Evolutionary conservation across 2,329 filamentous ascomycete genomes (phyloP), one percentile per base, ranked within the genome.

Genomic region (Ophidiomyces ophidiicola): DNA sequence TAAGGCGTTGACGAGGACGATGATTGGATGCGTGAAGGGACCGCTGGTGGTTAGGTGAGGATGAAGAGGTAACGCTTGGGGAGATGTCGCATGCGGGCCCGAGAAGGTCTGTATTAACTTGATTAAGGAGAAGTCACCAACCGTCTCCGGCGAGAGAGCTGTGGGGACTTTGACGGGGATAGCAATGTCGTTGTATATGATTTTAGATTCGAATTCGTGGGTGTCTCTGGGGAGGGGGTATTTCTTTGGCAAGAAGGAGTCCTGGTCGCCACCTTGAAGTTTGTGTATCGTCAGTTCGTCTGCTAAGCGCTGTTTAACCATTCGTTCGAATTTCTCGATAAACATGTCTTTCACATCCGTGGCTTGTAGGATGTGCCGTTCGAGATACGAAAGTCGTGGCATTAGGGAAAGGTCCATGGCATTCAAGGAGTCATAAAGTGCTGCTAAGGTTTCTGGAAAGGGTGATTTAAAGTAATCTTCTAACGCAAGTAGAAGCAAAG

Each of bases 381-480:
- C 90, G 5, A 94, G 72, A 24, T 80, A 66, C 44, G 81, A 92
- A 37, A 98, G 68, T 48, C 72, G 80, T 1, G 90, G 90, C 76
- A 98, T 83, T 10, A 96, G 67, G 0, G 88, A 94, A 43, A 98
- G 70, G 52, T 98, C 90, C 90, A 98, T 98, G 39, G 76, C 78
- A 58, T 98, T 98, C 46, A 98, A 82, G 1, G 90, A 82, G 49
- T 94, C 74, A 60, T 94, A 98, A 3, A 98, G 70, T 56, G 83
- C 76, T 32, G 84, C 78, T 35, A 98, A 69, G 0, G 90, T 98
- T 58, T 93, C 86, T 3, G 83, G 77, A 23, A 82, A 79, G 0
- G 90, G 90, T 0, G 80, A 78, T 55, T 93, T 90, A 64, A 96
- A 98, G 60, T 98, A 98, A 56, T 96, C 88, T 54, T 98, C 88